Percentiles rank a stretch among this genome's conserved stretches.
phyloP scores from a whole-genome alignment of 257 asterid species.

The Solanum medicagineum region DNA sequence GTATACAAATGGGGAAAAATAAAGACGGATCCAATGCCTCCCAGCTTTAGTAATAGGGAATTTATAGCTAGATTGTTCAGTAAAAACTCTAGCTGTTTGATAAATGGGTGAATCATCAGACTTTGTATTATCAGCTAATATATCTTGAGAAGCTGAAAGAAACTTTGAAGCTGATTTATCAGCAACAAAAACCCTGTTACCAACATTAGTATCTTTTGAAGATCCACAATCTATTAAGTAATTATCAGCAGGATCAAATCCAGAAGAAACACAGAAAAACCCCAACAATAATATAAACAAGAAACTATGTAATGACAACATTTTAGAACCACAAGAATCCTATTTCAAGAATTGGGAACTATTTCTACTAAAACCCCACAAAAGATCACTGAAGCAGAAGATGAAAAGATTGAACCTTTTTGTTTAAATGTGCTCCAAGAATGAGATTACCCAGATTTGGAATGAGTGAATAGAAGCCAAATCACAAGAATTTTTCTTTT shows the following conservation, averaged over 20 bases:
- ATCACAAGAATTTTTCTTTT: neutral
- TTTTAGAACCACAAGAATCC: constrained; percentile 21
- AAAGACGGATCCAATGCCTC: constrained; percentile 56
- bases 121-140: constrained; percentile 36
- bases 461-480: neutral
- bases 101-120: constrained; percentile 25
- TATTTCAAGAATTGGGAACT: constrained; percentile 5
- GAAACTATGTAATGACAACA: constrained; percentile 24
- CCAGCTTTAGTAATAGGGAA: constrained; percentile 40
- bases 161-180: constrained; percentile 45
- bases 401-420: neutral
- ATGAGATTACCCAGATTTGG: neutral
- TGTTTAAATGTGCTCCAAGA: neutral
- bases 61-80: constrained; percentile 35
- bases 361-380: neutral
- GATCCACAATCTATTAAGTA: constrained; percentile 58
- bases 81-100: constrained; percentile 50
- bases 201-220: constrained; percentile 26
- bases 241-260: constrained; percentile 36
- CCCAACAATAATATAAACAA: constrained; percentile 31
- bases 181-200: constrained; percentile 32
- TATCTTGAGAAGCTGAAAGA: constrained; percentile 35
- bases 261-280: constrained; percentile 20
- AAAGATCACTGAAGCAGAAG: neutral
- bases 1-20: constrained; percentile 13